Conservation (phyloP, 257 asterid genomes). For the Solanum infundibuliforme region DNA sequence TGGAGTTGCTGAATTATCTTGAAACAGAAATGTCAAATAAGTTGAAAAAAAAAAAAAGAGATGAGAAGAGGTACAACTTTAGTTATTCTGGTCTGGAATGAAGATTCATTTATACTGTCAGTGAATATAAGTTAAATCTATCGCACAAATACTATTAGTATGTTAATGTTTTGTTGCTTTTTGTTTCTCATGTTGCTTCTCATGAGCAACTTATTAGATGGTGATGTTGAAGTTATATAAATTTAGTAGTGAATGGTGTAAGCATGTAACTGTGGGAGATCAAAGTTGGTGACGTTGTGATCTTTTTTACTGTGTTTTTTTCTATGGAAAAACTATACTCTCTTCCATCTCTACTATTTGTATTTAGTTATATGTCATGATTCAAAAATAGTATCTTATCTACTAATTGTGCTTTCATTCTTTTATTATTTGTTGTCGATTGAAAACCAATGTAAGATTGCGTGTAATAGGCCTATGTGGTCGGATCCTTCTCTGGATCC, state of each 20-base stretch:
- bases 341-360: not conserved
- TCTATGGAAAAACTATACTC: not conserved
- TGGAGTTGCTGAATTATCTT: slow-evolving; percentile 40
- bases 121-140: not conserved
- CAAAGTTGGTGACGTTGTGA: not conserved
- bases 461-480: not conserved
- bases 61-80: not conserved
- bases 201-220: not conserved
- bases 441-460: not conserved
- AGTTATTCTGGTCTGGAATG: not conserved
- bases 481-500: too few relatives aligned
- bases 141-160: not conserved
- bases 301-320: not conserved
- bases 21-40: not conserved
- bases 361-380: not conserved
- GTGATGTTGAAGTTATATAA: not conserved
- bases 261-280: not conserved
- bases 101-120: not conserved
- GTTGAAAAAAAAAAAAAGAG: not conserved
- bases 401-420: not conserved
- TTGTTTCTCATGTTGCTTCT: not conserved
- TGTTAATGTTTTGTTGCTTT: not conserved
- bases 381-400: not conserved
- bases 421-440: not conserved
- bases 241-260: not conserved